Evolutionary conservation across 2,329 filamentous ascomycete species (phyloP), one percentile per base, ranked within the genome.

Genomic region (Esteya vermicola): DNA sequence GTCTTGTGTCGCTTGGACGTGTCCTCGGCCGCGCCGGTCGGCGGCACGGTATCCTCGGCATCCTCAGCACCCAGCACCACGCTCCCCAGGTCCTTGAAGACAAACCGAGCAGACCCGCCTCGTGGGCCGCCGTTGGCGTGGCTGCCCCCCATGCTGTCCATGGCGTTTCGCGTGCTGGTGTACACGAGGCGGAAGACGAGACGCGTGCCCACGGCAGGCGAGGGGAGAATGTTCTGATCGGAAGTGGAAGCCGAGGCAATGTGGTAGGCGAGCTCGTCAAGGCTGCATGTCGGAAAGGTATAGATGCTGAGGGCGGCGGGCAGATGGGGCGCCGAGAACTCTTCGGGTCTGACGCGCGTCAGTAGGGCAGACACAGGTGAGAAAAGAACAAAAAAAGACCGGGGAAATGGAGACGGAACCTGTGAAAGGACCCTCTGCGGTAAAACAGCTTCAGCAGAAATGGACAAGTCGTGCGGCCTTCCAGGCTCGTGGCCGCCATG

Each of bases 361-460:
- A n/a, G n/a, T n/a, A n/a, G 18, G 12, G 4, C 12, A 12, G 4
- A 18, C 22, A 8, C 4, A 3, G 23, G 27, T 33, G 10, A 38
- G 23, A 14, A 16, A 31, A 37, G 13, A 20, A 22, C 35, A 14
- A 30, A 25, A 12, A 18, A 25, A 40, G 16, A 25, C 4, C 6
- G 9, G 13, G 8, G 21, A 6, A 26, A 12, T 12, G 1, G 14
- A 19, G 13, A 32, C n/a, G 6, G n/a, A 10, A 78, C 78, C 74
- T 72, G 59, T 89, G 80, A 52, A 85, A 88, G 33, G 71, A 68
- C 52, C 78, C 75, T 14, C 70, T 74, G 44, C 78, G 76, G 61
- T 89, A 93, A 65, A 88, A 93, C 44, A 94, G 71, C 55, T 83
- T 86, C 16, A 94, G 66, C 45, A 89, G 73, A 60, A 93, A 94